Percentiles rank a stretch among this genome's conserved stretches.
phyloP scores from a whole-genome alignment of 108 stramenopile species.

The Cyclotella atomus region DNA sequence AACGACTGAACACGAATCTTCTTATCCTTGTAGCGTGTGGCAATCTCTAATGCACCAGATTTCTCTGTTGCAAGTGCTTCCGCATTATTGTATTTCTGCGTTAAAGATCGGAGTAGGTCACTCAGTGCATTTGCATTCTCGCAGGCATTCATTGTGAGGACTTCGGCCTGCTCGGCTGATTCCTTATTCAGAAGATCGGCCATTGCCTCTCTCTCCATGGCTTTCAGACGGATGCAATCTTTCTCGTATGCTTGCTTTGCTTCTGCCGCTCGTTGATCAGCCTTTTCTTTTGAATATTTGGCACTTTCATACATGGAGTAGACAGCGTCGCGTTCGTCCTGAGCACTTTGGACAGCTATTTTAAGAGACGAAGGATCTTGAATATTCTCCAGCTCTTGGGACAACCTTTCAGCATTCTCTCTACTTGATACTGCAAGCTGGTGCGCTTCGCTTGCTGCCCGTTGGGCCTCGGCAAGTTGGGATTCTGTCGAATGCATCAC shows the following conservation, averaged over 20 bases:
- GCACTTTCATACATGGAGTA: slow-evolving; percentile 55
- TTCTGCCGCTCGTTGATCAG: slow-evolving; percentile 51
- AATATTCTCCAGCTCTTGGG: slow-evolving; percentile 33
- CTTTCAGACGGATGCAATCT: slow-evolving; percentile 42
- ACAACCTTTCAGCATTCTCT: slow-evolving; percentile 55
- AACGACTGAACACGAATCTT: slow-evolving; percentile 56
- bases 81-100: slow-evolving; percentile 39
- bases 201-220: slow-evolving; percentile 61
- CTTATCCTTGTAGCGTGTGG: slow-evolving; percentile 71
- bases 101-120: slow-evolving; percentile 47
- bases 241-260: slow-evolving; percentile 63
- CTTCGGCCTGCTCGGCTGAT: slow-evolving; percentile 51
- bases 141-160: slow-evolving; percentile 63
- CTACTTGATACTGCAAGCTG: slow-evolving; percentile 58
- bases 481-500: slow-evolving; percentile 58
- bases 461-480: slow-evolving; percentile 76
- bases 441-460: slow-evolving; percentile 59
- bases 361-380: slow-evolving; percentile 41
- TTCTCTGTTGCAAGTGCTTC: slow-evolving; percentile 53
- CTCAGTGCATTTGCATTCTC: slow-evolving; percentile 53
- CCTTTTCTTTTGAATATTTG: slow-evolving; percentile 51
- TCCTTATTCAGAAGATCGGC: slow-evolving; percentile 45
- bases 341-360: slow-evolving; percentile 38
- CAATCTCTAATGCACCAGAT: slow-evolving; percentile 53
- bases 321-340: slow-evolving; percentile 42